phyloP scores from a whole-genome alignment of 306 rosid species.

The Trifolium fragiferum region DNA sequence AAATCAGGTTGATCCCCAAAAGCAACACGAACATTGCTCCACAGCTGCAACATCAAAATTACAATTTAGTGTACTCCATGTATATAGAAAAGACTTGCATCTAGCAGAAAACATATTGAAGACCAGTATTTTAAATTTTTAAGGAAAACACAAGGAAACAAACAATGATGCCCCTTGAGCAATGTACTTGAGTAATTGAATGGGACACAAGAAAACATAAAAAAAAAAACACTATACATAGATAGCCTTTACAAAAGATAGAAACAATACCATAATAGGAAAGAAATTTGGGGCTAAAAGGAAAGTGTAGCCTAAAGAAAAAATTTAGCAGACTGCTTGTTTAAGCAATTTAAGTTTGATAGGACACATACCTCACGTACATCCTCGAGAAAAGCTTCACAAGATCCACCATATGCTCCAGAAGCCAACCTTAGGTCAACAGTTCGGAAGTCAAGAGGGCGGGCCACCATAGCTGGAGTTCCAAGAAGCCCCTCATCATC shows the following conservation, averaged over 20 bases:
- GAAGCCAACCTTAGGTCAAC: constrained; percentile 90
- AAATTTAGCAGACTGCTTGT: neutral
- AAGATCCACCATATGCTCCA: constrained; percentile 88
- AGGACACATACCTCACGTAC: constrained; percentile 77
- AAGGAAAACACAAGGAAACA: too few relatives aligned
- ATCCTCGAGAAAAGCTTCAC: constrained; percentile 92
- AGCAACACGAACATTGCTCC: constrained; percentile 84
- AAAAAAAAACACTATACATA: neutral
- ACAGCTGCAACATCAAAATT: constrained; percentile 68
- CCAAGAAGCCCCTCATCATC: constrained; percentile 99
- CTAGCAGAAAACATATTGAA: constrained; percentile 11
- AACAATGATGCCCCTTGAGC: constrained; percentile 5
- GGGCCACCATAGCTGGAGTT: constrained; percentile 87
- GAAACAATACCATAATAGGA: constrained; percentile 14
- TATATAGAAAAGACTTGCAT: constrained; percentile 8
- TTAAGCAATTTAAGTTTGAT: constrained; percentile 31
- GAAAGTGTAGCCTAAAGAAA: neutral
- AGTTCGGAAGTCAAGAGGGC: constrained; percentile 97
- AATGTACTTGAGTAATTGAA: constrained; percentile 1
- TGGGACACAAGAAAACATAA: constrained; percentile 19
- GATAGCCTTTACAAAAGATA: neutral
- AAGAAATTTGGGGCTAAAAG: constrained; percentile 7
- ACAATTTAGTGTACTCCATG: constrained; percentile 32
- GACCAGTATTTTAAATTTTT: constrained; percentile 28
- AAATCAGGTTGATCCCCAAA: constrained; percentile 89